Evolutionary conservation across 2,329 filamentous ascomycete genomes (phyloP).

Genomic region (Colletotrichum tamarilloi): DNA sequence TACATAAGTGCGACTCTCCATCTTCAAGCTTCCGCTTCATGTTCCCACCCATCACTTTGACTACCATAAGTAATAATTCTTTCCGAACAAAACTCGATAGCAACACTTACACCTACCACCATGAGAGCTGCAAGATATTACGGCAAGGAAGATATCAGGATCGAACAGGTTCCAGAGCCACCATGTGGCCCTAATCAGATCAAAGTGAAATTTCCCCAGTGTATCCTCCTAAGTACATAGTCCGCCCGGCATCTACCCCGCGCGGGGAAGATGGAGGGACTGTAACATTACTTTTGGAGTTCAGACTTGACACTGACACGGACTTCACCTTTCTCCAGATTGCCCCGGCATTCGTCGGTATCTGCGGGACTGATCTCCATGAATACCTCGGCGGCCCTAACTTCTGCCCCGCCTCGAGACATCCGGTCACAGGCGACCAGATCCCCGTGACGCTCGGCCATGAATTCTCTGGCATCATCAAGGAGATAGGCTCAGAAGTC

Average conservation of each 20-base stretch:
- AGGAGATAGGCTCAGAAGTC: conserved; percentile 53
- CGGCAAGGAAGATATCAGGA: conserved; percentile 64
- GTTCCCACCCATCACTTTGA: background rate
- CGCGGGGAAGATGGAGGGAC: background rate
- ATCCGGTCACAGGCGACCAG: conserved; percentile 65
- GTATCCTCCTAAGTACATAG: background rate
- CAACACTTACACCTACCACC: background rate
- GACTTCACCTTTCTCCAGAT: conserved; percentile 30
- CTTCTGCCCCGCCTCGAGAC: conserved; percentile 52
- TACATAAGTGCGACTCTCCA: background rate
- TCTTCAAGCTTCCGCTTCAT: background rate
- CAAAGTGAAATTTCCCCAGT: conserved; percentile 30
- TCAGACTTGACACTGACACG: conserved; percentile 1
- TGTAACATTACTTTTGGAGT: conserved; percentile 10
- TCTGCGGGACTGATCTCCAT: conserved; percentile 49
- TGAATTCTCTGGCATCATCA: conserved; percentile 70
- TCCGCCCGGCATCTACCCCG: background rate
- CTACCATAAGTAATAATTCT: background rate
- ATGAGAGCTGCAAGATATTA: conserved; percentile 68
- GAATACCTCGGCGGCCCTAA: conserved; percentile 45
- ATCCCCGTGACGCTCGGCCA: conserved; percentile 71
- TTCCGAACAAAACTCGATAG: background rate
- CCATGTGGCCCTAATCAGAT: conserved; percentile 62
- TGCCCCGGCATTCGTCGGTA: conserved; percentile 45
- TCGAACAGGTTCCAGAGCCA: conserved; percentile 62